Base-by-base conservation (phyloP, 495 filamentous ascomycete species). In the Aspergillus saccharolyticus region DNA sequence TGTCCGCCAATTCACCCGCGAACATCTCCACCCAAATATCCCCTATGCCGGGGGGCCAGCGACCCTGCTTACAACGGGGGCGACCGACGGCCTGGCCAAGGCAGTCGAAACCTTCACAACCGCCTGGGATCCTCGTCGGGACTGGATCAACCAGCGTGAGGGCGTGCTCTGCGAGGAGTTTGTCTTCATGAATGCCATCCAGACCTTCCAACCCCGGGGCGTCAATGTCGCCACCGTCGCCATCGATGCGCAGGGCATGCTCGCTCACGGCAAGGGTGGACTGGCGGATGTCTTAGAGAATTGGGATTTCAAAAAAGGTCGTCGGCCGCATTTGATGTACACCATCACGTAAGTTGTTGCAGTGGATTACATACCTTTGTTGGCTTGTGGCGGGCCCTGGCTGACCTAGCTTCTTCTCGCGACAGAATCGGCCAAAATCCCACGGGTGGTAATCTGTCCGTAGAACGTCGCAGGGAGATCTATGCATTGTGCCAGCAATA, bases 401-500 rank as follows among this genome's bases (percentile, higher is more conserved):
- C 63, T 65, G 54, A 66, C 42, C 42, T 45, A 0, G 33, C 25
- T 45, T 9, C 51, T 49, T 53, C n/a, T 28, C 8, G 5, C 22
- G 9, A 45, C 62, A 92, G 88, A 14, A 88, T 92, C 67, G 93
- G 92, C 15, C 91, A 96, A 63, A 97, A 97, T 65, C 93, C 92
- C 1, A 96, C 93, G 0, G 86, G 89, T 42, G 84, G 85, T 17
- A 85, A 86, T 1, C 71, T 92, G 3, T 83, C 84, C 18, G 59
- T 92, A 4, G 70, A 84, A 57, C 84, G 93, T 33, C 80, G 89
- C 54, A 87, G 82, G 58, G 85, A 89, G 49, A 81, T 96, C 46
- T 96, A 96, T 69, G 80, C 78, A 8, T 67, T 96, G 39, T 96
- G 90, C 74, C 82, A 82, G 61, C 83, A 83, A 63, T 94, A 90